Base-by-base conservation (phyloP, 768 basidiomycete species). In the Leccinum ochraceum region DNA sequence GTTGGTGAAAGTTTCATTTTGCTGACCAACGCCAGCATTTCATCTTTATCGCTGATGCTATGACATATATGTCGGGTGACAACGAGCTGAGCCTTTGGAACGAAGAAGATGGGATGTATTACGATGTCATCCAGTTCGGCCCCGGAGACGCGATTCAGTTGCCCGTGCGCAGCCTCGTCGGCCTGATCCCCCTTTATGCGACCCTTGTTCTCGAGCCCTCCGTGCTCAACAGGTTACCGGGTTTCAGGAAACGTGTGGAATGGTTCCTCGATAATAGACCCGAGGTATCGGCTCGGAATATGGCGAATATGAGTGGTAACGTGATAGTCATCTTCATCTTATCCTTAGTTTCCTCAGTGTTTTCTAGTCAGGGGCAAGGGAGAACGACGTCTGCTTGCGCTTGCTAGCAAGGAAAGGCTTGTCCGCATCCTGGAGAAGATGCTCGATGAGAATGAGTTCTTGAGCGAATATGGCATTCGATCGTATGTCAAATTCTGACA, bases 181-280 rank as follows among this genome's bases (percentile, higher is more conserved):
- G 97, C n/a, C 83, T 99, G 60, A 98, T 99, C 62, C 97, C 97
- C 1, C 82, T 98, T 20, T 98, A 96, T 72, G 97, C 90, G 8
- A 98, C 95, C 0, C 80, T 98, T 24, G 95, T 96, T 2, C 81
- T 99, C 39, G 97, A 98, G 71, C 95, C 97, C 3, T 78, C 86
- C 6, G 85, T 88, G 28, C 82, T 99, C 66, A 93, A 94, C 69
- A 86, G 90, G 30, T 92, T 98, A 79, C 95, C 95, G 8, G 95
- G 97, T 1, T 99, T 99, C 83, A 98, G 94, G 80, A 98, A 98
- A 77, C 86, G 97, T 42, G 86, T 99, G 85, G 94, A 99, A 61
- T 98, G 97, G 97, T 99, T 98, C 78, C 85, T 98, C 56, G 87
- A 97, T 68, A 91, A 98, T 75, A 79, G 95, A n/a, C 87, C 89